Conservation (phyloP, 495 filamentous ascomycete species). For the Aspergillus steynii region DNA sequence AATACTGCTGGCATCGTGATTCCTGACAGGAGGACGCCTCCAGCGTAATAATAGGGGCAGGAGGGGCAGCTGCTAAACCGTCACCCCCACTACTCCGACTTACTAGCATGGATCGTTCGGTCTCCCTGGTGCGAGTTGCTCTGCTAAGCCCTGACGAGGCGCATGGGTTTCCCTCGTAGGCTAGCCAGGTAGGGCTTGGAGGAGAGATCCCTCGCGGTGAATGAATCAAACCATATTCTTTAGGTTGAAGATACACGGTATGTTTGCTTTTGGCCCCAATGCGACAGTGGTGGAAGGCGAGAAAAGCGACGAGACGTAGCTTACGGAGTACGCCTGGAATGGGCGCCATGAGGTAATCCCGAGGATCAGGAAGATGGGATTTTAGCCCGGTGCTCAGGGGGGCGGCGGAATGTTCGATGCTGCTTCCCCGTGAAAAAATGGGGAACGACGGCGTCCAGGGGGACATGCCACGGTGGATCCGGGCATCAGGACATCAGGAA, state of each 20-base stretch:
- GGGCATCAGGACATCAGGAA: no score
- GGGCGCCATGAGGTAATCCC: slow-evolving; percentile 16
- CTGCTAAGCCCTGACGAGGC: slow-evolving; percentile 9
- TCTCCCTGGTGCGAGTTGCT: slow-evolving; percentile 3
- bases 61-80: neutral
- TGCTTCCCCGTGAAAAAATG: slow-evolving; percentile 20
- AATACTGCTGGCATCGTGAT: neutral
- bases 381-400: slow-evolving; percentile 20
- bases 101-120: slow-evolving; percentile 5
- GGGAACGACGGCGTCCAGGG: slow-evolving; percentile 4
- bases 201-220: no score
- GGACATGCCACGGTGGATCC: neutral
- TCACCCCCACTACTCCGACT: neutral
- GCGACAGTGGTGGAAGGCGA: no score
- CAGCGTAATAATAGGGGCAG: neutral
- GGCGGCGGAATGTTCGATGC: slow-evolving; percentile 23
- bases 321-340: slow-evolving; percentile 12
- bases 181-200: no score
- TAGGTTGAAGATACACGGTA: no score
- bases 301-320: neutral
- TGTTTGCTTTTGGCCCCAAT: neutral
- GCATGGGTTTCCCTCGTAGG: neutral
- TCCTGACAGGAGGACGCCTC: no score
- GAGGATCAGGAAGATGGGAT: slow-evolving; percentile 23
- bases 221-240: no score